A percentile compares a stretch with the other conserved stretches of the same genome.
Evolutionary conservation across 2,329 filamentous ascomycete species (phyloP).

Genomic region (Xylariomycetidae sp.): DNA sequence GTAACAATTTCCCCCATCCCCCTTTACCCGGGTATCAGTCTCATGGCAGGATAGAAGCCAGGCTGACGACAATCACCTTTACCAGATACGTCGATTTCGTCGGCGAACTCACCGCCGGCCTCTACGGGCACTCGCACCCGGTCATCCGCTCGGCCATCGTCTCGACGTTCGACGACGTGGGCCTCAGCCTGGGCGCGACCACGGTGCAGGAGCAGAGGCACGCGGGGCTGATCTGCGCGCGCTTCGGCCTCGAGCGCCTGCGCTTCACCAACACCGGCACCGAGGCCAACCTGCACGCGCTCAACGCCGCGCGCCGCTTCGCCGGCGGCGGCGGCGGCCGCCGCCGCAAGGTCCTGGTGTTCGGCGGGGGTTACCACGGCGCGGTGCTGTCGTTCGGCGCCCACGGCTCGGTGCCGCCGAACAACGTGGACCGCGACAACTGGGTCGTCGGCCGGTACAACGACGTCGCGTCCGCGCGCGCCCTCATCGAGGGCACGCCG

Average conservation of each 20-base stretch:
- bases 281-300: conserved; percentile 57
- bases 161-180: conserved; percentile 37
- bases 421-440: conserved; percentile 46
- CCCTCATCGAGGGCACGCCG: conserved; percentile 34
- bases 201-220: conserved; percentile 46
- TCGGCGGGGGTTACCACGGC: conserved; percentile 49
- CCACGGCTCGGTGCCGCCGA: conserved; percentile 29
- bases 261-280: conserved; percentile 64
- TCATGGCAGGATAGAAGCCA: too few species aligned
- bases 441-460: conserved; percentile 62
- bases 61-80: too few species aligned
- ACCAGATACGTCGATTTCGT: conserved; percentile 57
- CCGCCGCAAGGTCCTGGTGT: conserved; percentile 45
- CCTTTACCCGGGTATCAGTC: too few species aligned
- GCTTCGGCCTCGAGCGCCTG: conserved; percentile 52
- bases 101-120: conserved; percentile 59
- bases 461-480: conserved; percentile 42
- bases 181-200: conserved; percentile 52
- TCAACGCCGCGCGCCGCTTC: conserved; percentile 48
- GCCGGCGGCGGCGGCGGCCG: conserved; percentile 37
- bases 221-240: conserved; percentile 45
- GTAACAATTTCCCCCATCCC: too few species aligned
- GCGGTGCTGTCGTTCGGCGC: conserved; percentile 46
- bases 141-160: conserved; percentile 45
- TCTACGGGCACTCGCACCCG: conserved; percentile 62